A percentile compares a stretch with the other conserved stretches of the same genome.
These are phyloP conservation scores for Tetrahymena malaccensis DNA, from an alignment of 73 alveolate species.

Conservation along the genomic window DNA sequence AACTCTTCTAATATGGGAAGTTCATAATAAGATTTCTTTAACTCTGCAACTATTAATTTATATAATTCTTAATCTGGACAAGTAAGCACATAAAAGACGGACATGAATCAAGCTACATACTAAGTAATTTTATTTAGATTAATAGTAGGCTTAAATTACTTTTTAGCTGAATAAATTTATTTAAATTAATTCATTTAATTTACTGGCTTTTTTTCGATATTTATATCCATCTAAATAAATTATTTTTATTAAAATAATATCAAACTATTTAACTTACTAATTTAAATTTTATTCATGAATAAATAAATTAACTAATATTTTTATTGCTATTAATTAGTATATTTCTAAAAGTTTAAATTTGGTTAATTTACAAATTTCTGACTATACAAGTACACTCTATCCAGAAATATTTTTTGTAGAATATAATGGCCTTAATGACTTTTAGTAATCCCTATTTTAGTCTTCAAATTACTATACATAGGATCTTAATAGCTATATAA, in stretches of 20 bases:
- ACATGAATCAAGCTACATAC: slow-evolving; percentile 24
- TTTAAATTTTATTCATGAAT: too few relatives aligned
- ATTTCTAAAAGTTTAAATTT: slow-evolving; percentile 25
- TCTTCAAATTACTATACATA: slow-evolving; percentile 10
- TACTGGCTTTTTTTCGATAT: too few relatives aligned
- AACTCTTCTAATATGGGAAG: background rate
- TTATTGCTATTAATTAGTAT: background rate
- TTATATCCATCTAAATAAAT: too few relatives aligned
- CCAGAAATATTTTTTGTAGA: slow-evolving; percentile 1
- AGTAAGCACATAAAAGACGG: background rate
- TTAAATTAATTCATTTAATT: too few relatives aligned
- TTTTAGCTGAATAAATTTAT: too few relatives aligned
- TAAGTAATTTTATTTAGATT: background rate
- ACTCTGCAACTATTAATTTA: slow-evolving; percentile 4
- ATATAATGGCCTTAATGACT: slow-evolving; percentile 21
- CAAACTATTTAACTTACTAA: too few relatives aligned
- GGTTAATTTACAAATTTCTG: background rate
- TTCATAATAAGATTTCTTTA: background rate
- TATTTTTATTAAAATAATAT: too few relatives aligned
- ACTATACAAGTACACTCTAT: background rate
- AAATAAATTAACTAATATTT: too few relatives aligned
- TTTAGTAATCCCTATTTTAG: background rate
- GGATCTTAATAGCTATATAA: background rate
- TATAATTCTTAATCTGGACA: slow-evolving; percentile 5
- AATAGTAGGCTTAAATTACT: too few relatives aligned